These are phyloP conservation scores for Aspergillus sp. DNA, from an alignment of 2,329 filamentous ascomycete genomes.

Conservation along the genomic window DNA sequence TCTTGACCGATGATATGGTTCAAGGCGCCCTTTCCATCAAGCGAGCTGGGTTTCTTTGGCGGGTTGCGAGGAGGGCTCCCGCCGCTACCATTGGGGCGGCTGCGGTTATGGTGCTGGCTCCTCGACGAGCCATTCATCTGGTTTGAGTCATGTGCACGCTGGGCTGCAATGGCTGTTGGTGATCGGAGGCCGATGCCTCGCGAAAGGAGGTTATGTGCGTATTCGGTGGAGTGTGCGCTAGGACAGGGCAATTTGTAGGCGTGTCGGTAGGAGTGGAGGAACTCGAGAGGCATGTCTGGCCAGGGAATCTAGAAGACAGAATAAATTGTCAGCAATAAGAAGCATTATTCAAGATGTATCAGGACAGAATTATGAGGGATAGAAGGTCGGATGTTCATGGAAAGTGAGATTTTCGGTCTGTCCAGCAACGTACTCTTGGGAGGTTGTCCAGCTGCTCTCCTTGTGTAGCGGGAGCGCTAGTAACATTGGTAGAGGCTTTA, in stretches of 20 bases:
- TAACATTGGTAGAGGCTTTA: conserved; percentile 27
- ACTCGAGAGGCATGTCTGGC: conserved; percentile 43
- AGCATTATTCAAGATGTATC: not conserved
- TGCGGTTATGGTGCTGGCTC: conserved; percentile 8
- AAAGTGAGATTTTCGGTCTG: not conserved
- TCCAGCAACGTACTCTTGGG: conserved; percentile 31
- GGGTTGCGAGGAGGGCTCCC: conserved; percentile 1
- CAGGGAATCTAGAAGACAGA: conserved; percentile 39
- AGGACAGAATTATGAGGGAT: not conserved
- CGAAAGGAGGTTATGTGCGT: conserved; percentile 49
- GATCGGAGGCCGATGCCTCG: conserved; percentile 46
- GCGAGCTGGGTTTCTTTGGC: conserved; percentile 9
- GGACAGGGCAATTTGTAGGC: conserved; percentile 47
- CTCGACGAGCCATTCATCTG: conserved; percentile 12
- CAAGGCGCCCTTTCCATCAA: conserved; percentile 20
- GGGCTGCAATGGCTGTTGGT: conserved; percentile 44
- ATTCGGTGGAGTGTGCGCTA: conserved; percentile 43
- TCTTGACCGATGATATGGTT: conserved; percentile 36
- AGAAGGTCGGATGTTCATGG: not conserved
- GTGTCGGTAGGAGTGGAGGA: conserved; percentile 51
- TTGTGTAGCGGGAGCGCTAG: conserved; percentile 28
- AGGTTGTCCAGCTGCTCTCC: conserved; percentile 21
- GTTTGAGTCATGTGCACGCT: conserved; percentile 15
- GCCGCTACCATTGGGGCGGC: conserved; percentile 13
- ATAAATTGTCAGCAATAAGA: conserved; percentile 7